phyloP scores from a whole-genome alignment of 2,329 filamentous ascomycete genomes.

The Proliferodiscus dingleyae region DNA sequence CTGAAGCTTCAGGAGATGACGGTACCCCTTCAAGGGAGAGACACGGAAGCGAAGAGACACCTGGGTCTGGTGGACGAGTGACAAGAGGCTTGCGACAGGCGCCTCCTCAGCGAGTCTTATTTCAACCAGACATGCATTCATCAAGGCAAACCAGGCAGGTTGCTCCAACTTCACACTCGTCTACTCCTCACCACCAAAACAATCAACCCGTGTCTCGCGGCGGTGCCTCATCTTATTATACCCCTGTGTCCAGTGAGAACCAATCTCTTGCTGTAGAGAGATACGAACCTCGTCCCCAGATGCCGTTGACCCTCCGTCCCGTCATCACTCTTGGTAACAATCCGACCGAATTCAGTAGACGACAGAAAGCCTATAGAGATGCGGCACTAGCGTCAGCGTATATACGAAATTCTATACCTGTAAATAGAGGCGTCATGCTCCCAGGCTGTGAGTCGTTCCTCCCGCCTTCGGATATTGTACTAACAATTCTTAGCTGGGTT shows the following conservation, averaged over 20 bases:
- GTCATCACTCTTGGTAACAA: constrained; percentile 73
- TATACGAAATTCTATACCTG: constrained; percentile 40
- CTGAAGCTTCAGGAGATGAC: constrained; percentile 55
- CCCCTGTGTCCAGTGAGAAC: constrained; percentile 50
- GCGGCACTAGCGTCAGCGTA: constrained; percentile 31
- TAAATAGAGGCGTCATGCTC: constrained; percentile 47
- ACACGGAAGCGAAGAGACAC: constrained; percentile 43
- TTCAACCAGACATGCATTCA: constrained; percentile 72
- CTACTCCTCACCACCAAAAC: constrained; percentile 28
- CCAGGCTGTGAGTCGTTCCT: constrained; percentile 55
- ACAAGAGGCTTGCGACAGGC: constrained; percentile 70
- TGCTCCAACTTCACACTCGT: constrained; percentile 37
- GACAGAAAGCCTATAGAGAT: constrained; percentile 42
- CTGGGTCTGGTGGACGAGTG: constrained; percentile 50
- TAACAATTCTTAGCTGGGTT: constrained; percentile 43
- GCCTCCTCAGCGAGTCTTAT: constrained; percentile 78
- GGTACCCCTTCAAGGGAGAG: constrained; percentile 52
- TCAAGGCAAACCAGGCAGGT: constrained; percentile 58
- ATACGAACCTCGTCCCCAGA: constrained; percentile 62
- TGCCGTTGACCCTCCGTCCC: constrained; percentile 64
- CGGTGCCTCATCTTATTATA: constrained; percentile 39
- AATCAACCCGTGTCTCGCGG: constrained; percentile 30
- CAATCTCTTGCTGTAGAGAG: constrained; percentile 58
- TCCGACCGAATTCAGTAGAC: constrained; percentile 60
- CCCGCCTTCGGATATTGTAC: constrained; percentile 9